A percentile compares a stretch with the other conserved stretches of the same genome.
These are phyloP conservation scores for Lactifluus subvellereus DNA, from an alignment of 768 basidiomycete species.

Conservation along the genomic window DNA sequence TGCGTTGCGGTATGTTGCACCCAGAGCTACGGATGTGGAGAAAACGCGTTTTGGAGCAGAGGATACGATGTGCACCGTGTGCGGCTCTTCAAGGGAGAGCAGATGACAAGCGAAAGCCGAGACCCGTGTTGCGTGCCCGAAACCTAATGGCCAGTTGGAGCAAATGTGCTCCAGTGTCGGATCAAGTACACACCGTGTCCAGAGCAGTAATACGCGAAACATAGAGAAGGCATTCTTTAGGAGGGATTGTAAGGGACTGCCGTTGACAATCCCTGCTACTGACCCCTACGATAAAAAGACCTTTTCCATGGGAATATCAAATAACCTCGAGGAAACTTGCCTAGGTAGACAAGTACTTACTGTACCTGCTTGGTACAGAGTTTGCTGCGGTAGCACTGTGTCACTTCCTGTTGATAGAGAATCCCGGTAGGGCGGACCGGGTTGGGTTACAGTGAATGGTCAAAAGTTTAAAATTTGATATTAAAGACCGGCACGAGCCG, in stretches of 20 bases:
- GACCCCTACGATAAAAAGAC: neutral
- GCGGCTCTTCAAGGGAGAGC: slow-evolving; percentile 40
- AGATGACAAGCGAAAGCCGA: slow-evolving; percentile 65
- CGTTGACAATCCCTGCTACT: neutral
- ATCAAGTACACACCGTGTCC: slow-evolving; percentile 49
- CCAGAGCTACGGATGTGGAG: slow-evolving; percentile 51
- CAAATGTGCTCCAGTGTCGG: neutral
- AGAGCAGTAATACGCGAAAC: slow-evolving; percentile 69
- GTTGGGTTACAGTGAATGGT: too few relatives aligned
- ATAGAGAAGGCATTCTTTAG: slow-evolving; percentile 18
- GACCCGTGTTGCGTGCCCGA: slow-evolving; percentile 79
- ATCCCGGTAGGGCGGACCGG: too few relatives aligned
- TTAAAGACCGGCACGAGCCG: neutral
- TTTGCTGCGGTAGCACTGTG: neutral
- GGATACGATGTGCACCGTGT: slow-evolving; percentile 59
- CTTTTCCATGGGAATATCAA: neutral
- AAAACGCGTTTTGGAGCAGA: slow-evolving; percentile 73
- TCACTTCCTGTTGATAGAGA: too few relatives aligned
- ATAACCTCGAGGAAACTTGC: neutral
- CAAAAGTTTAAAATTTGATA: neutral
- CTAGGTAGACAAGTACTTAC: neutral
- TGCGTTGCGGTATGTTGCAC: slow-evolving; percentile 63
- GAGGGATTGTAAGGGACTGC: neutral
- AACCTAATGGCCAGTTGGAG: slow-evolving; percentile 40
- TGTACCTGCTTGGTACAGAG: neutral